Evolutionary conservation across 2,329 filamentous ascomycete genomes (phyloP), one percentile per base, ranked within the genome.

Genomic region (Neoscytalidium dimidiatum): DNA sequence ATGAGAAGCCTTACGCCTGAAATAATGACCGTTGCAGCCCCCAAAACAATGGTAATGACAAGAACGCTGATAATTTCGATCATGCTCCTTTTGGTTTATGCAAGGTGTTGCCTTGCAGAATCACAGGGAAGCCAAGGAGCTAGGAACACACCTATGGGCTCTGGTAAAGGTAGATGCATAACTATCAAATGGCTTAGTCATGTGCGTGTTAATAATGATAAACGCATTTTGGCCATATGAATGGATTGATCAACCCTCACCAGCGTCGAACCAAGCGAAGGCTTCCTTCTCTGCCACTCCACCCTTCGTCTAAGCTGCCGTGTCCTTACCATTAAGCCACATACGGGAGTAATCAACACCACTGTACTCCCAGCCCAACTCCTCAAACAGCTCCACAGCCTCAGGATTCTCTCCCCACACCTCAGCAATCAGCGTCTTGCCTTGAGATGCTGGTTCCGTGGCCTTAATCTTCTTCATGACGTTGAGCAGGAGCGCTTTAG

Each of bases 201-300:
- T n/a, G n/a, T n/a, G n/a, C n/a, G n/a, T n/a, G n/a, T n/a, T n/a
- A n/a, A n/a, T n/a, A n/a, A n/a, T n/a, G n/a, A n/a, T n/a, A n/a
- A n/a, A n/a, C n/a, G n/a, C n/a, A n/a, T n/a, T n/a, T n/a, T n/a
- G n/a, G n/a, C n/a, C n/a, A n/a, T n/a, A n/a, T n/a, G n/a, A n/a
- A n/a, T n/a, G n/a, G n/a, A n/a, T n/a, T n/a, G n/a, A 23, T 64
- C 21, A 74, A 8, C 73, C 72, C 31, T 70, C 64, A 9, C 64
- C 69, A 28, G 77, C 76, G 68, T 78, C 76, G 52, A 78, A 76
- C 29, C 74, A 74, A 11, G 77, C 75, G 68, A 71, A 78, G 65
- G 74, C 75, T 2, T 71, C 71, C 60, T 65, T 70, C 26, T 71
- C 67, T 6, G 74, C 74, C 49, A 67, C 67, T 2, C 74, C 74